These are phyloP conservation scores for Moricandia arvensis DNA, from an alignment of 345 rosid genomes.

Conservation along the genomic window DNA sequence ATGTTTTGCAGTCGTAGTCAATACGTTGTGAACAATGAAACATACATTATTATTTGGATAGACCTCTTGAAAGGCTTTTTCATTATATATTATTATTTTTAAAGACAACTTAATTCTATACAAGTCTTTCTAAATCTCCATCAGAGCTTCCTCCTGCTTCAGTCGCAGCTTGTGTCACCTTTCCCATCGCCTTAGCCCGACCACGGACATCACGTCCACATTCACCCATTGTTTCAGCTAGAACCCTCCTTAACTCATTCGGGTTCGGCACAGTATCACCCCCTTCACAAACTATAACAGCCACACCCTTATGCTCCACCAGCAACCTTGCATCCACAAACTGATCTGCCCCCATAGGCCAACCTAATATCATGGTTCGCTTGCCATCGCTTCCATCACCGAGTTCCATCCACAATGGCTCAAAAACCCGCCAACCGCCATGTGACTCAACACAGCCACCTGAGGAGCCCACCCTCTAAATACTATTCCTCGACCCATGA, in stretches of 20 bases:
- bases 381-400: neutral
- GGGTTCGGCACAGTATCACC: neutral
- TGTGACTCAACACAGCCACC: neutral
- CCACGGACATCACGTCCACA: neutral
- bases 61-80: neutral
- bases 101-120: neutral
- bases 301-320: neutral
- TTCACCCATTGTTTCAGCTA: neutral
- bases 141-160: constrained; percentile 6
- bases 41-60: neutral
- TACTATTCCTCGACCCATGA: neutral
- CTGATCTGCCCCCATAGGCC: neutral
- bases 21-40: neutral
- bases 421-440: neutral
- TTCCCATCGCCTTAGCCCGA: neutral
- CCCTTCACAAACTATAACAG: neutral
- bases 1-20: neutral
- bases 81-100: neutral
- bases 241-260: neutral
- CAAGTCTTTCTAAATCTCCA: constrained; percentile 11
- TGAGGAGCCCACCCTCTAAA: neutral
- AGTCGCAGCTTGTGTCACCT: neutral
- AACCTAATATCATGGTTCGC: neutral
- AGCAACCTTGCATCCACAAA: neutral
- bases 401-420: constrained; percentile 1